Evolutionary conservation across 768 basidiomycete species (phyloP).

Genomic region (Termitomyces sp.): DNA sequence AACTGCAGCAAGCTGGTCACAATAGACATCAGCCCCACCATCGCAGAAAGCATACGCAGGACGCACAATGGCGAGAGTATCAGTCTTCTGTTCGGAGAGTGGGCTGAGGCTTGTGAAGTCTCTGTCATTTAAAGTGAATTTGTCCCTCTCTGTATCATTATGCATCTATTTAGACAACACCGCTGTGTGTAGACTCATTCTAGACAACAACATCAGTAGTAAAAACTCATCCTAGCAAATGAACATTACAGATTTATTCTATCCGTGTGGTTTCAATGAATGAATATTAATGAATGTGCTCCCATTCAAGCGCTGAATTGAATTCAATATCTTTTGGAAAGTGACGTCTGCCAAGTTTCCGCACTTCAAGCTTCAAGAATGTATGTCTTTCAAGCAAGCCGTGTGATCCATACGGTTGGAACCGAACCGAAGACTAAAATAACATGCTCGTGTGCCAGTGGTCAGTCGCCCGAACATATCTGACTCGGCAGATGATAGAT

Average conservation of each 20-base stretch:
- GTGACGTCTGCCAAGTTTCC: not conserved
- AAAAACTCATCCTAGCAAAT: not conserved
- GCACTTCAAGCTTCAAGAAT: not conserved
- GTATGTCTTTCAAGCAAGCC: not conserved
- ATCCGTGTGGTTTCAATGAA: not conserved
- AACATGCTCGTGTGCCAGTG: not conserved
- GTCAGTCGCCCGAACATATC: not conserved
- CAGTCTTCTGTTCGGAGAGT: slow-evolving; percentile 81
- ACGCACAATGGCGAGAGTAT: slow-evolving; percentile 95
- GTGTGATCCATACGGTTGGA: not conserved
- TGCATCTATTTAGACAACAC: slow-evolving; percentile 9
- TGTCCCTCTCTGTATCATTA: slow-evolving; percentile 9
- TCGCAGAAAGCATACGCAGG: slow-evolving; percentile 93
- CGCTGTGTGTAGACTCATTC: slow-evolving; percentile 5
- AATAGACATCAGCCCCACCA: slow-evolving; percentile 86
- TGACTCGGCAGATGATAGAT: not conserved
- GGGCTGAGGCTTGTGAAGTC: slow-evolving; percentile 49
- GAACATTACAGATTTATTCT: not conserved
- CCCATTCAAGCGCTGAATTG: no score
- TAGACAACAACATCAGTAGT: slow-evolving; percentile 10
- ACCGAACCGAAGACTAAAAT: not conserved
- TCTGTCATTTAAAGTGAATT: slow-evolving; percentile 24
- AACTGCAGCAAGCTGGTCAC: slow-evolving; percentile 74
- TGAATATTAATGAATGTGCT: no score
- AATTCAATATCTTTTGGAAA: no score